Evolutionary conservation across 2,329 filamentous ascomycete species (phyloP), one percentile per base, ranked within the genome.

Genomic region (Alternaria rosae): DNA sequence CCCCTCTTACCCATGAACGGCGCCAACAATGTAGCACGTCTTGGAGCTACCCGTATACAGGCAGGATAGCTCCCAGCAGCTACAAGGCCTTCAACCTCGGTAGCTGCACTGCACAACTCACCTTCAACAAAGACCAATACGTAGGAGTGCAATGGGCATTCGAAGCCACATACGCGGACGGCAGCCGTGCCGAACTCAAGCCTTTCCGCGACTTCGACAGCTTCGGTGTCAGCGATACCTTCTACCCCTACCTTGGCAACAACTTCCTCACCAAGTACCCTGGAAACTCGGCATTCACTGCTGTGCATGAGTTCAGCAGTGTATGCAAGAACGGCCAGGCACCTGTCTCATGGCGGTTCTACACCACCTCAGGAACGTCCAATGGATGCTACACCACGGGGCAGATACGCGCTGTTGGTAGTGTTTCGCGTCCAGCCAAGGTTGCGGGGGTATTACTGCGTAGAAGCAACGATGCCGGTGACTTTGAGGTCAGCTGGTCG

Each of bases 61-160:
- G 45, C 3, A 11, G 56, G 0, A 50, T 57, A 4, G 23, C 43
- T 20, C 56, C 57, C 20, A 26, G 41, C 21, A 52, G 52, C 38
- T 63, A 42, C 57, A 54, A 52, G 25, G 60, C 60, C 0, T 63
- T 63, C 51, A 47, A 63, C 12, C 44, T 63, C 13, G 35, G 17
- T 15, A 26, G 57, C 41, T 63, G 57, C 38, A 51, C 56, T 10
- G 50, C 51, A 2, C 60, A 63, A 56, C 51, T 63, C 25, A 56
- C n/a, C 25, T 60, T 63, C 25, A 23, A 44, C 42, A 63, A 63
- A 52, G 57, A 63, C 35, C 60, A 35, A 38, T 63, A 63, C 51
- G 43, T 63, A 4, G 35, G 43, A 26, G 57, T 63, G n/a, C 45
- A 47, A 48, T 63, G 57, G 60, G 52, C 43, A 10, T 63, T 60